Percentiles rank a stretch among this genome's conserved stretches.
Conservation (phyloP, 2,329 filamentous ascomycete genomes). For the Colletotrichum sp. region DNA sequence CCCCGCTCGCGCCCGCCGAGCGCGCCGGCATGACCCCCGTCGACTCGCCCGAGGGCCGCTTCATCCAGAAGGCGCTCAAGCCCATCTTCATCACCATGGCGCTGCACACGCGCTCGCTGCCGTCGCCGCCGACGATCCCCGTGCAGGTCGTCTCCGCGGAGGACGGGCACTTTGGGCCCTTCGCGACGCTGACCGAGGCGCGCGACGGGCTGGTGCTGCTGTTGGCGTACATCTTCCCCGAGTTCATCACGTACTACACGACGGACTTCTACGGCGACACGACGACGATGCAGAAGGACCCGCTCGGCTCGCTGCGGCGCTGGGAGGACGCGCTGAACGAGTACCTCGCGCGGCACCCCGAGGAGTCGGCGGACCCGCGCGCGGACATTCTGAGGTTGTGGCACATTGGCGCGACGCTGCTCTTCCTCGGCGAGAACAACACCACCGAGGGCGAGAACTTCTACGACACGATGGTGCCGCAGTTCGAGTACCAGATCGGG, state of each 20-base stretch:
- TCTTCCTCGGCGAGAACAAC: neutral
- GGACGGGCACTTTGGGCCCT: neutral
- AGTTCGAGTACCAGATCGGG: neutral
- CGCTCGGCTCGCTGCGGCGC: neutral
- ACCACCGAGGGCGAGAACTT: neutral
- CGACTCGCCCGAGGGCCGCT: constrained; percentile 1
- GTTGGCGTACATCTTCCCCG: neutral
- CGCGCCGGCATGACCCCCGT: neutral
- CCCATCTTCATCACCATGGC: neutral
- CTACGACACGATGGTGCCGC: neutral
- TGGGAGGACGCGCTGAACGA: neutral
- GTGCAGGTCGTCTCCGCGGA: neutral
- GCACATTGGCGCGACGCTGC: neutral
- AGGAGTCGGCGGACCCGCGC: neutral
- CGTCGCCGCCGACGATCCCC: neutral
- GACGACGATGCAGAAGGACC: neutral
- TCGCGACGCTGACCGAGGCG: neutral
- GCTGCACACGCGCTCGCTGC: neutral
- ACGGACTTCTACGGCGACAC: neutral
- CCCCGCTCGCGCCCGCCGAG: neutral
- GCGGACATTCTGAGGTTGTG: neutral
- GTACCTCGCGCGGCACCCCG: neutral
- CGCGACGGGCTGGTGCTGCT: neutral
- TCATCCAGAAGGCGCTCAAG: neutral
- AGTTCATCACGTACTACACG: neutral